Evolutionary conservation across 2,329 filamentous ascomycete species (phyloP).

Genomic region (Westerdykella sp.): DNA sequence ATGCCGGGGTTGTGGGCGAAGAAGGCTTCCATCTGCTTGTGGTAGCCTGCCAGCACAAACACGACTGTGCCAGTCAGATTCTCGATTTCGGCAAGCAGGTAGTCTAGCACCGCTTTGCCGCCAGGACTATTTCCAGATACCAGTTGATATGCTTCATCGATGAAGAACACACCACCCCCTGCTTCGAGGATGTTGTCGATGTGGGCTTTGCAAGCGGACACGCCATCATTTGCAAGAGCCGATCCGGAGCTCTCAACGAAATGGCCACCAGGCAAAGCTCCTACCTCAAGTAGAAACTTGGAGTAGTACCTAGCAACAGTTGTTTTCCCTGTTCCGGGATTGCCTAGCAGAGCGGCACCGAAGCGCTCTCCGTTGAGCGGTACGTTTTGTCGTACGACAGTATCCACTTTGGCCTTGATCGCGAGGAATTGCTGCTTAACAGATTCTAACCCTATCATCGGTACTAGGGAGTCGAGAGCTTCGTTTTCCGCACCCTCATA

Average conservation of each 20-base stretch:
- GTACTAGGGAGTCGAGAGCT: constrained; percentile 59
- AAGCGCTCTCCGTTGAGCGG: constrained; percentile 55
- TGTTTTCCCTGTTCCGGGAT: constrained; percentile 74
- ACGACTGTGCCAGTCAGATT: constrained; percentile 63
- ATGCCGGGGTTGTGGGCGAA: constrained; percentile 69
- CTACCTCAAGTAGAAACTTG: constrained; percentile 56
- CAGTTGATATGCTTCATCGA: constrained; percentile 75
- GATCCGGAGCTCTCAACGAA: constrained; percentile 67
- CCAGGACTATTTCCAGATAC: constrained; percentile 52
- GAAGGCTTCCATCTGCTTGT: constrained; percentile 68
- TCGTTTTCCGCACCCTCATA: constrained; percentile 47
- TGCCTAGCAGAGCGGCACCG: constrained; percentile 59
- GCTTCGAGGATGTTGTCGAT: constrained; percentile 51
- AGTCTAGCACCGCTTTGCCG: constrained; percentile 62
- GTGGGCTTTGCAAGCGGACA: constrained; percentile 51
- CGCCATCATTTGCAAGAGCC: constrained; percentile 56
- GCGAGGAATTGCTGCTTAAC: constrained; percentile 60
- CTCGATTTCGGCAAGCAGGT: constrained; percentile 65
- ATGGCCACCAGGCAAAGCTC: constrained; percentile 53
- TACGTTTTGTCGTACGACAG: constrained; percentile 50
- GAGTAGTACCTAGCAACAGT: constrained; percentile 68
- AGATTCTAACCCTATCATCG: constrained; percentile 58
- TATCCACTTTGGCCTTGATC: constrained; percentile 60
- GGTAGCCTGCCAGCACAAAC: constrained; percentile 68
- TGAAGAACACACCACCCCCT: constrained; percentile 65